phyloP scores from a whole-genome alignment of 2,329 filamentous ascomycete species.

The Cladosporium sp. region DNA sequence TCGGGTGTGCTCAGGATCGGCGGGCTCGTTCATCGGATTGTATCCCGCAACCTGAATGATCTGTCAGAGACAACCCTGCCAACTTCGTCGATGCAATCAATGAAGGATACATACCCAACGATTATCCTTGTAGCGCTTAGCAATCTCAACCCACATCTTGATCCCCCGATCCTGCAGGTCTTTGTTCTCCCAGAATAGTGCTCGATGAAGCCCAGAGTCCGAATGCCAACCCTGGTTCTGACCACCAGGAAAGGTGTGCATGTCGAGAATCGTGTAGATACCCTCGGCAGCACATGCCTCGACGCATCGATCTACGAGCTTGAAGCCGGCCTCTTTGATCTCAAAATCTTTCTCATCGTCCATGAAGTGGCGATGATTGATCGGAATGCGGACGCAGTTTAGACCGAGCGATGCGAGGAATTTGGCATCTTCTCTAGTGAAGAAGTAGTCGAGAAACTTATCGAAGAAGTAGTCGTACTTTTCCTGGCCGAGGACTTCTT shows the following conservation, averaged over 20 bases:
- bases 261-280: constrained; percentile 48
- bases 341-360: constrained; percentile 34
- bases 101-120: constrained; percentile 31
- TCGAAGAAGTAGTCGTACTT: constrained; percentile 58
- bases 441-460: constrained; percentile 52
- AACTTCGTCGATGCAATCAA: not conserved
- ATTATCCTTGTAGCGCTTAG: constrained; percentile 39
- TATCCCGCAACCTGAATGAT: constrained; percentile 37
- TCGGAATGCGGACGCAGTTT: constrained; percentile 55
- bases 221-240: constrained; percentile 49
- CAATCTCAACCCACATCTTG: constrained; percentile 46
- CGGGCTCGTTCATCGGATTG: constrained; percentile 48
- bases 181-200: constrained; percentile 47
- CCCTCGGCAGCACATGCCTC: constrained; percentile 42
- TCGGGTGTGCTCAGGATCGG: constrained; percentile 41
- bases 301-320: constrained; percentile 44
- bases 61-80: not conserved
- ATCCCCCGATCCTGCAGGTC: constrained; percentile 46
- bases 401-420: constrained; percentile 52
- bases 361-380: constrained; percentile 55
- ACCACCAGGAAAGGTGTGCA: constrained; percentile 45
- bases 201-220: constrained; percentile 41
- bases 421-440: constrained; percentile 51
- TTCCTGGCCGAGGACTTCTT: constrained; percentile 48
- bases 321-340: constrained; percentile 44